Conservation (phyloP, 768 basidiomycete genomes). For the Lactarius hatsudake region DNA sequence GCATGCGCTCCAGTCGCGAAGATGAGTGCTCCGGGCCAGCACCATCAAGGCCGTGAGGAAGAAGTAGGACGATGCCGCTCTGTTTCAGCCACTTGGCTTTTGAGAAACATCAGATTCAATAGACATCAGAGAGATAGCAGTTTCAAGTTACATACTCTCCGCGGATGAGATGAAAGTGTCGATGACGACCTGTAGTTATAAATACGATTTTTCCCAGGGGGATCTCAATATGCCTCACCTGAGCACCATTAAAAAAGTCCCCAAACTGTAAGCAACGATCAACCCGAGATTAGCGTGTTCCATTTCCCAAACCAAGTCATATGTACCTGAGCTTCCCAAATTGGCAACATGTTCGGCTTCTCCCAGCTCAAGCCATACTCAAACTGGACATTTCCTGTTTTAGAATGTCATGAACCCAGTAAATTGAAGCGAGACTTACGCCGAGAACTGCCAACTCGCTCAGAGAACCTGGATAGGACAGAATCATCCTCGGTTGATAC, state of each 20-base stretch:
- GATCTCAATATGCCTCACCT: conserved; percentile 38
- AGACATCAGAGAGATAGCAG: background rate
- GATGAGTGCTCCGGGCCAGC: conserved; percentile 95
- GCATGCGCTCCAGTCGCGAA: conserved; percentile 80
- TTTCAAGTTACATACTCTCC: conserved; percentile 57
- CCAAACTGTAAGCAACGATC: conserved; percentile 56
- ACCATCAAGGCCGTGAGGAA: conserved; percentile 90
- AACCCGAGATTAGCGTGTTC: conserved; percentile 6
- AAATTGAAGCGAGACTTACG: conserved; percentile 43
- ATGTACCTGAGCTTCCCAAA: conserved; percentile 88
- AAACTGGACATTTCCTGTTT: conserved; percentile 47
- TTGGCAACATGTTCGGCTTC: conserved; percentile 71
- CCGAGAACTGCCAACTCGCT: conserved; percentile 90
- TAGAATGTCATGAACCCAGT: background rate
- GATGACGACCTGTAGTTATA: conserved; percentile 60
- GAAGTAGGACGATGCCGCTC: conserved; percentile 79
- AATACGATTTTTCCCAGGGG: background rate
- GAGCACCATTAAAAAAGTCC: conserved; percentile 91
- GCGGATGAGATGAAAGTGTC: conserved; percentile 85
- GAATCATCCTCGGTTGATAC: background rate
- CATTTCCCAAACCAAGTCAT: conserved; percentile 1
- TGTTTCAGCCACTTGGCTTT: conserved; percentile 92
- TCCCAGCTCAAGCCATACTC: conserved; percentile 93
- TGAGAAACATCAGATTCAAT: conserved; percentile 10
- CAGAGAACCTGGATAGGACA: conserved; percentile 57